phyloP scores from a whole-genome alignment of 2,329 filamentous ascomycete genomes.

The Xylariaceae sp. region DNA sequence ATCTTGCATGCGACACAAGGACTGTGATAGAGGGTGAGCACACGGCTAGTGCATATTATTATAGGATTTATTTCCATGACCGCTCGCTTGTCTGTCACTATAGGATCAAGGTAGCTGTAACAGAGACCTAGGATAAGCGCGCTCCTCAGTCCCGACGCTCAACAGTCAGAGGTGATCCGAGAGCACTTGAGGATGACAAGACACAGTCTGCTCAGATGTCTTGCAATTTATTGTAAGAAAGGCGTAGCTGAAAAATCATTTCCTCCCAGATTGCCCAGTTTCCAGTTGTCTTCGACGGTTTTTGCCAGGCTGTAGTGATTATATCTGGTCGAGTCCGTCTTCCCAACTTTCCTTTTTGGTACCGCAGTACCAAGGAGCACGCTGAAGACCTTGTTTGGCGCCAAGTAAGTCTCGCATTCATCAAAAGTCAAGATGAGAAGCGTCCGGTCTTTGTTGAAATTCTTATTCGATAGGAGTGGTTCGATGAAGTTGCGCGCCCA shows the following conservation, averaged over 20 bases:
- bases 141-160: no score
- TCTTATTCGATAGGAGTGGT: constrained; percentile 23
- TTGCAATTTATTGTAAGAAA: constrained; percentile 6
- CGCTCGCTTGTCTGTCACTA: no score
- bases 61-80: no score
- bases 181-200: no score
- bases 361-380: constrained; percentile 22
- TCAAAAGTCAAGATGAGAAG: constrained; percentile 25
- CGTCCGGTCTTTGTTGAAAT: constrained; percentile 33
- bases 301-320: constrained; percentile 25
- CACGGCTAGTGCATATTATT: no score
- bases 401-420: constrained; percentile 22
- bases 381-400: constrained; percentile 20
- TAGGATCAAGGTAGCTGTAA: no score
- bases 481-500: constrained; percentile 24
- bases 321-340: constrained; percentile 18
- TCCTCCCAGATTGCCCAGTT: constrained; percentile 19
- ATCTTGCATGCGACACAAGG: no score
- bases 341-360: constrained; percentile 17
- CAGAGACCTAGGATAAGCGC: no score
- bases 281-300: constrained; percentile 26
- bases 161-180: no score
- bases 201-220: not conserved
- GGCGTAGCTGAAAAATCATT: constrained; percentile 13
- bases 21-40: no score